Percentiles rank a stretch among this genome's conserved stretches.
Evolutionary conservation across 1,139 yeast species (phyloP).

Genomic region (Sugiyamaella novakii): DNA sequence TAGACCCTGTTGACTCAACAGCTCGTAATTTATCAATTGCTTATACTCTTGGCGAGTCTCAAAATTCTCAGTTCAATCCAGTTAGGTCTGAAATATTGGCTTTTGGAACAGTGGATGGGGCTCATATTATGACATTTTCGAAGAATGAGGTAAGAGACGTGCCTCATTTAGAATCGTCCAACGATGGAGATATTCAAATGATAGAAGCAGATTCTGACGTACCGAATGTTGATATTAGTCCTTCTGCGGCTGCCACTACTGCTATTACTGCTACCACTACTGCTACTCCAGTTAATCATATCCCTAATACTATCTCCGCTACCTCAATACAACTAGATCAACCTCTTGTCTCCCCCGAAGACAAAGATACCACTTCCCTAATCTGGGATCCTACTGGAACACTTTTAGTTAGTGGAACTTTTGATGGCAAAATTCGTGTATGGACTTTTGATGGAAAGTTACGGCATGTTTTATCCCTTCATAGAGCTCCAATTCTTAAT

Average conservation of each 20-base stretch:
- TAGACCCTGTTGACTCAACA: not conserved
- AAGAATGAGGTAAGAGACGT: not conserved
- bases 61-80: conserved; percentile 35
- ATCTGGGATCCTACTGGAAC: conserved; percentile 39
- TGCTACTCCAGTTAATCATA: not conserved
- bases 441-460: conserved; percentile 45
- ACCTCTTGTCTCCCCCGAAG: conserved; percentile 16
- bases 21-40: not conserved
- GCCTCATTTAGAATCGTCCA: not conserved
- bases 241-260: not conserved
- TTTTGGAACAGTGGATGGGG: conserved; percentile 26
- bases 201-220: not conserved
- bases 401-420: conserved; percentile 39
- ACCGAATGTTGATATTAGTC: not conserved
- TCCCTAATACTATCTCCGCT: not conserved
- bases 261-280: not conserved
- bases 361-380: conserved; percentile 36
- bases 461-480: conserved; percentile 58
- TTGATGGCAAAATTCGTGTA: conserved; percentile 39
- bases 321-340: conserved; percentile 3
- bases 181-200: conserved; percentile 2
- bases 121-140: not conserved
- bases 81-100: conserved; percentile 26
- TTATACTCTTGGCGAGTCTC: conserved; percentile 22
- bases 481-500: conserved; percentile 54